Base-by-base conservation (phyloP, 331 rosid species). In the Quercus lobata region DNA sequence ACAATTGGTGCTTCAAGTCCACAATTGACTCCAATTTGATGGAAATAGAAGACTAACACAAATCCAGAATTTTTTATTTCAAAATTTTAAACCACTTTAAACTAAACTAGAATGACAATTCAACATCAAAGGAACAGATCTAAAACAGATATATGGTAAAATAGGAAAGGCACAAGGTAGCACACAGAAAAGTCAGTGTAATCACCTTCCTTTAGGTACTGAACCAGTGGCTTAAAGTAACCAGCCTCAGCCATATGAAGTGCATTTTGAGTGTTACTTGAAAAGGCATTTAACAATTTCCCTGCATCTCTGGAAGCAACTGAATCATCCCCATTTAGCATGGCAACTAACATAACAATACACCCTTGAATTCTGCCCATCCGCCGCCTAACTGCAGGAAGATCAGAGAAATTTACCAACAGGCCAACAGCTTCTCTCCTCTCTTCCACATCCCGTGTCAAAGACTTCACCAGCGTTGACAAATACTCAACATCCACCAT, bases 231-330 rank as follows among this genome's bases (percentile, higher is more conserved):
- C 85, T 79, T 82, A 76, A 92, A 94, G 87, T 92, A 92, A 62
- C 97, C 97, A 1, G 98, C 98, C 82, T 94, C 98, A 0, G 97
- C 97, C 97, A 94, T 94, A 81, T 91, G 91, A 83, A 94, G 97
- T 41, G 96, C 97, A 71, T 94, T 92, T 81, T 94, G 98, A 61
- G 90, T 84, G 83, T 86, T 94, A 73, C 90, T 80, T 2, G 98
- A 91, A 79, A 94, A 82, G 49, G 86, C 79, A 83, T 87, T 80
- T 88, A 94, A 83, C 83, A 94, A 81, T 86, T 88, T 88, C 57
- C 90, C 86, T 0, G 98, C 97, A 56, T 83, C 82, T 61, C 5
- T 63, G 25, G 97, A 89, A 70, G 98, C 97, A 72, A 87, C 84
- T 1, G 74, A 78, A 69, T 92, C 98, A 63, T 91, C 94, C 22